These are phyloP conservation scores for Syncephalis plumigaleata DNA, from an alignment of 371 early-diverging fungal genomes.

Conservation along the genomic window DNA sequence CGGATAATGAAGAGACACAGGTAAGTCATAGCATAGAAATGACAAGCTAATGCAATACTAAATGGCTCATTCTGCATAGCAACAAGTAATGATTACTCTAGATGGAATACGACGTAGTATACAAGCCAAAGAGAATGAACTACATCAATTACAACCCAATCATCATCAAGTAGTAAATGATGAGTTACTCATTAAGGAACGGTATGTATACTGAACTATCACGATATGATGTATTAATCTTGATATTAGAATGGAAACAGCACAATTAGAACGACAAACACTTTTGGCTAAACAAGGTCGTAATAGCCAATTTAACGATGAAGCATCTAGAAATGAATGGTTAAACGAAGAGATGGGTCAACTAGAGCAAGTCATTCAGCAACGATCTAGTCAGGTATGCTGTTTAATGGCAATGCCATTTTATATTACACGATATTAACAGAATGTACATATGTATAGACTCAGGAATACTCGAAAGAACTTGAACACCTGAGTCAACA, in stretches of 20 bases:
- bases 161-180: slow-evolving; percentile 23
- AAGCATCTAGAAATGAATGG: slow-evolving; percentile 58
- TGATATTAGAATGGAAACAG: slow-evolving; percentile 9
- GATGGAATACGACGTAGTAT: slow-evolving; percentile 22
- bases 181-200: slow-evolving; percentile 22
- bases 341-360: slow-evolving; percentile 44
- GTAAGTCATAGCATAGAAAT: slow-evolving; percentile 1
- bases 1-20: slow-evolving; percentile 18
- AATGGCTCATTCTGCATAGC: neutral
- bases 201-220: slow-evolving; percentile 13
- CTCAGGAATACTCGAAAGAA: no score
- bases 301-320: slow-evolving; percentile 44
- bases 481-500: no score
- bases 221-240: neutral
- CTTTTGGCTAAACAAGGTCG: slow-evolving; percentile 77
- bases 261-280: slow-evolving; percentile 27
- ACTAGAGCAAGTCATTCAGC: slow-evolving; percentile 23
- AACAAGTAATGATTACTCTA: neutral
- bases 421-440: no score
- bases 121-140: slow-evolving; percentile 24
- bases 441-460: neutral
- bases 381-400: slow-evolving; percentile 26
- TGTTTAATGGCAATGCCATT: no score
- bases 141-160: slow-evolving; percentile 27
- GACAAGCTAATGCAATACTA: neutral